phyloP scores from a whole-genome alignment of 2,329 filamentous ascomycete genomes.

The Cercospora berteroae region DNA sequence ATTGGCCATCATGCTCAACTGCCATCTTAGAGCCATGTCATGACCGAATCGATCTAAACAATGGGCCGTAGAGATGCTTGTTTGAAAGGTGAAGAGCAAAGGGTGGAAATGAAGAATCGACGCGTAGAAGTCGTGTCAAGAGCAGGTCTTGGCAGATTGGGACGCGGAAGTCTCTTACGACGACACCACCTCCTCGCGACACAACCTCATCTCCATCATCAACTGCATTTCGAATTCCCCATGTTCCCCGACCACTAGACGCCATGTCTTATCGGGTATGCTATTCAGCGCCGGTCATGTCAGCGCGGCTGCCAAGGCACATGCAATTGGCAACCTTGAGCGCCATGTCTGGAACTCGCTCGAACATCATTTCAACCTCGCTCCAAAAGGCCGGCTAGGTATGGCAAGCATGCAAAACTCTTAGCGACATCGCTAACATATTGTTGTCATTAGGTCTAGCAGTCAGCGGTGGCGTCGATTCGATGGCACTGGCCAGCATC shows the following conservation, averaged over 20 bases:
- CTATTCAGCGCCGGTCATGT: background rate
- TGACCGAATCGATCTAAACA: background rate
- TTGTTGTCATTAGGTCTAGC: conserved; percentile 56
- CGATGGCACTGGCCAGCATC: conserved; percentile 88
- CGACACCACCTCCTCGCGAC: background rate
- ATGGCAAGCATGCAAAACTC: background rate
- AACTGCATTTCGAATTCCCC: background rate
- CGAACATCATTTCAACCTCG: background rate
- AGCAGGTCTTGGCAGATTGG: background rate
- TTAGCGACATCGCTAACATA: background rate
- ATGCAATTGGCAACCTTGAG: background rate
- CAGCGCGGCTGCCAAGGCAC: background rate
- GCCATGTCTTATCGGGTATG: conserved; percentile 3
- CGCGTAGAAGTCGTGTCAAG: background rate
- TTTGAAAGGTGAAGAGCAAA: background rate
- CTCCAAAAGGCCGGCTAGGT: conserved; percentile 8
- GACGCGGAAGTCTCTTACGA: background rate
- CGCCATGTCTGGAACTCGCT: conserved; percentile 10
- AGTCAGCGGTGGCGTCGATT: conserved; percentile 90
- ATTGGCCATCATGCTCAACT: background rate
- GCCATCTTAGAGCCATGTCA: background rate
- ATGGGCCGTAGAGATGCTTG: background rate
- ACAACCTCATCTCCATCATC: background rate
- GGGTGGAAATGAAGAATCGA: background rate
- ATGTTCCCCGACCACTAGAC: background rate